Conservation (phyloP, 805 yeast genomes). For the Nakazawaea peltata region DNA sequence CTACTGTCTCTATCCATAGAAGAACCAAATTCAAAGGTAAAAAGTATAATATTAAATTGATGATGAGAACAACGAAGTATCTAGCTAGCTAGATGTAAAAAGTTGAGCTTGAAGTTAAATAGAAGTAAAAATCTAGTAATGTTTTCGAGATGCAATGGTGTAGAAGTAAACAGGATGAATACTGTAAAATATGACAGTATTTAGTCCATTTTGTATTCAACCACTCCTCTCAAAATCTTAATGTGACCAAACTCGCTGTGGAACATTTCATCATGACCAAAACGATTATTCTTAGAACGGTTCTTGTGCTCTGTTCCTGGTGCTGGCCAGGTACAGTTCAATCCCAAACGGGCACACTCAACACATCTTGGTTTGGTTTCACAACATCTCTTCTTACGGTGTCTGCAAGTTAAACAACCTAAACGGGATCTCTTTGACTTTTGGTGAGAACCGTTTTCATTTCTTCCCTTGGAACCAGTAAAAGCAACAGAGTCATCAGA, state of each 20-base stretch:
- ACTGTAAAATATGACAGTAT: too few relatives aligned
- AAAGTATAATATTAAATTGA: too few relatives aligned
- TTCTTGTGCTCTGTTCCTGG: constrained; percentile 62
- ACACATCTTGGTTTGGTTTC: constrained; percentile 59
- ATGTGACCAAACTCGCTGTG: constrained; percentile 52
- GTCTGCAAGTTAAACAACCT: constrained; percentile 77
- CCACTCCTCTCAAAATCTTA: constrained; percentile 56
- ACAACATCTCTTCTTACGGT: constrained; percentile 71
- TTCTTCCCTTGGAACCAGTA: too few relatives aligned
- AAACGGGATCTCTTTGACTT: constrained; percentile 48
- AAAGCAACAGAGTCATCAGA: not conserved
- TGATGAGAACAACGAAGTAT: too few relatives aligned
- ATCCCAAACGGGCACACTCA: constrained; percentile 58
- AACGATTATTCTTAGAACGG: constrained; percentile 41
- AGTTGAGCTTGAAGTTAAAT: too few relatives aligned
- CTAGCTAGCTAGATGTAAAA: too few relatives aligned
- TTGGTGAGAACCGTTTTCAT: not conserved
- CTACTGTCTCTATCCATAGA: too few relatives aligned
- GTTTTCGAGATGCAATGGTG: too few relatives aligned
- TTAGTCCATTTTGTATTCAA: constrained; percentile 24
- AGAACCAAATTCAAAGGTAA: too few relatives aligned
- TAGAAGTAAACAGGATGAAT: too few relatives aligned
- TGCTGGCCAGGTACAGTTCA: constrained; percentile 65
- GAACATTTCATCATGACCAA: constrained; percentile 42
- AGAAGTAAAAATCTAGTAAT: too few relatives aligned